phyloP scores from a whole-genome alignment of 2,329 filamentous ascomycete species.

The Trichophyton benhamiae region DNA sequence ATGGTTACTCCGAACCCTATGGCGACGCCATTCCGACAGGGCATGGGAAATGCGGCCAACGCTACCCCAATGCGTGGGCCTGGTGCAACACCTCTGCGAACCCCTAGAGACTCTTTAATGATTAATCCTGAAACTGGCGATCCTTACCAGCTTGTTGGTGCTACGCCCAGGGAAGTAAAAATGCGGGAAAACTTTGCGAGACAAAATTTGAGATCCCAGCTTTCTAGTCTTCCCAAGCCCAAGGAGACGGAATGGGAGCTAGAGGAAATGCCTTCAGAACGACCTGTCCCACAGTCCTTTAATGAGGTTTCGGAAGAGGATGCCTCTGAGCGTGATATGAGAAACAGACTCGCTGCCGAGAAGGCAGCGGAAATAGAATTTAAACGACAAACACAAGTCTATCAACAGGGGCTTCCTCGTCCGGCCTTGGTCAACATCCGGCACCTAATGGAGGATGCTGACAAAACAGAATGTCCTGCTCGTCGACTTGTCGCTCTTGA shows the following conservation, averaged over 20 bases:
- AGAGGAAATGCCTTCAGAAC: conserved; percentile 69
- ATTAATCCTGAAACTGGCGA: conserved; percentile 61
- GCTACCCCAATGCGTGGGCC: conserved; percentile 54
- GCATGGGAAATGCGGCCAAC: conserved; percentile 46
- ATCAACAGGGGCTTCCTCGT: conserved; percentile 71
- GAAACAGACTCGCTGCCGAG: conserved; percentile 50
- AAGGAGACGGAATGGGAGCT: conserved; percentile 93
- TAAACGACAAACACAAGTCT: conserved; percentile 75
- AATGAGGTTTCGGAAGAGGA: conserved; percentile 51
- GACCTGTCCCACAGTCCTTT: conserved; percentile 44
- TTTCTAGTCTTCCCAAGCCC: conserved; percentile 79
- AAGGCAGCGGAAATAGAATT: conserved; percentile 59
- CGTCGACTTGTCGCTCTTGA: conserved; percentile 62
- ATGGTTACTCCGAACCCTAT: conserved; percentile 91
- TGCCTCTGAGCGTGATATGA: conserved; percentile 61
- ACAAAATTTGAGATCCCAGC: conserved; percentile 47
- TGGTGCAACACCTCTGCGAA: conserved; percentile 74
- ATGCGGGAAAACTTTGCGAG: conserved; percentile 57
- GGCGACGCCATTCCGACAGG: conserved; percentile 70
- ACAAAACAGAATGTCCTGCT: conserved; percentile 49
- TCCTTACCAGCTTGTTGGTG: conserved; percentile 51
- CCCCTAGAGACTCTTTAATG: conserved; percentile 74
- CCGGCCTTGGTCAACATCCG: conserved; percentile 61
- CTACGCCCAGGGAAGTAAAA: conserved; percentile 65
- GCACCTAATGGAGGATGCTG: conserved; percentile 52